These are phyloP conservation scores for Penicillium atrosanguineum DNA, from an alignment of 495 filamentous ascomycete species.

Conservation along the genomic window DNA sequence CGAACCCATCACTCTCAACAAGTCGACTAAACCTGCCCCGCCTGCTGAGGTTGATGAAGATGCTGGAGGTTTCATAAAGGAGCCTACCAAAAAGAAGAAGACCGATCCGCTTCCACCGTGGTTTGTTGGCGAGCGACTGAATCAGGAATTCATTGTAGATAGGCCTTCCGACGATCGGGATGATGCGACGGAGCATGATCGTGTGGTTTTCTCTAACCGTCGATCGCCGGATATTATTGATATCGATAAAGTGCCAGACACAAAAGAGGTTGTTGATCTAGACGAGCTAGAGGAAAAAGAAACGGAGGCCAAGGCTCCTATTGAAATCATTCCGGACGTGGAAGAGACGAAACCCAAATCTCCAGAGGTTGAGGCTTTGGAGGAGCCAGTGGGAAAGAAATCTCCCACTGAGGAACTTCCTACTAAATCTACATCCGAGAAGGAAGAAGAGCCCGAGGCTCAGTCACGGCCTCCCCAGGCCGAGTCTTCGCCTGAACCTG, in stretches of 20 bases:
- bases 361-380: conserved; percentile 1
- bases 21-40: conserved; percentile 20
- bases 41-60: conserved; percentile 43
- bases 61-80: conserved; percentile 69
- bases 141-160: conserved; percentile 37
- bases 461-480: background rate
- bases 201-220: conserved; percentile 38
- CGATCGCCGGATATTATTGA: conserved; percentile 46
- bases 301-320: background rate
- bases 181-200: conserved; percentile 29
- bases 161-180: conserved; percentile 21
- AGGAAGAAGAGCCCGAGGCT: background rate
- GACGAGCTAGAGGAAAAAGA: conserved; percentile 28
- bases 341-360: background rate
- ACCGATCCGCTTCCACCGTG: conserved; percentile 77
- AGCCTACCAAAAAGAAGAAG: conserved; percentile 44
- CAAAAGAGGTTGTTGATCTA: conserved; percentile 43
- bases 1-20: conserved; percentile 73
- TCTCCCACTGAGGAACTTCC: background rate
- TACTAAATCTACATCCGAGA: background rate
- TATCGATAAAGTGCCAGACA: conserved; percentile 34
- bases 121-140: conserved; percentile 53
- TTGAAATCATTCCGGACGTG: background rate
- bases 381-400: conserved; percentile 2
- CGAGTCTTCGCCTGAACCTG: background rate